These are phyloP conservation scores for Passiflora organensis DNA, from an alignment of 345 rosid genomes.

Conservation along the genomic window DNA sequence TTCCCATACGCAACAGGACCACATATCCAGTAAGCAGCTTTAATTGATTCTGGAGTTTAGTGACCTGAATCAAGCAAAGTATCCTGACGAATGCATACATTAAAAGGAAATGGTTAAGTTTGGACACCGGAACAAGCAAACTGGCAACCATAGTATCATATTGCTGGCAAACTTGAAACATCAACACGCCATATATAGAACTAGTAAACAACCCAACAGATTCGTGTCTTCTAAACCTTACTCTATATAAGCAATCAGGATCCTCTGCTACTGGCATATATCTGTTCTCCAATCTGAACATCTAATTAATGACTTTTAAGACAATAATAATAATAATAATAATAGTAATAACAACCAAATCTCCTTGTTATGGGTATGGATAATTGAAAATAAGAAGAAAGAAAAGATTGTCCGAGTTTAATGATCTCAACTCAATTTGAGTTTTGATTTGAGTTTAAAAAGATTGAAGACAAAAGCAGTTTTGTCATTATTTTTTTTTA, in stretches of 20 bases:
- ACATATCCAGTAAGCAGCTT: slow-evolving; percentile 29
- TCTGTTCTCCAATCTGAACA: not conserved
- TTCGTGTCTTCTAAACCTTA: slow-evolving; percentile 25
- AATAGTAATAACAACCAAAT: not conserved
- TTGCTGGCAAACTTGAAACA: slow-evolving; percentile 38
- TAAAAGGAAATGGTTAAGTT: slow-evolving; percentile 18
- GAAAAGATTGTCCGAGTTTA: slow-evolving; percentile 21
- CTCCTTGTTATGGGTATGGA: not conserved
- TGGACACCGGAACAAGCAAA: slow-evolving; percentile 31
- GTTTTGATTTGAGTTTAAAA: not conserved
- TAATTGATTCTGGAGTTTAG: slow-evolving; percentile 27
- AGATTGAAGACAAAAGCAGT: slow-evolving; percentile 23
- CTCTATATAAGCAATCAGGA: slow-evolving; percentile 41
- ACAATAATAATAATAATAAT: too few species aligned
- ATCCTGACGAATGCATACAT: slow-evolving; percentile 12
- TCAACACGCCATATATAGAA: slow-evolving; percentile 36
- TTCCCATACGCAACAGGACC: slow-evolving; percentile 34
- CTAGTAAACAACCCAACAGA: slow-evolving; percentile 29
- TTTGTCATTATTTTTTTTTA: slow-evolving; percentile 5
- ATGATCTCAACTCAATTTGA: slow-evolving; percentile 18
- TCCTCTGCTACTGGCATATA: slow-evolving; percentile 20
- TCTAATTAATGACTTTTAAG: too few species aligned
- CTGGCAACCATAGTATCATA: slow-evolving; percentile 10
- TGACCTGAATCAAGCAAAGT: slow-evolving; percentile 38
- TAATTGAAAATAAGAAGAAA: slow-evolving; percentile 10